phyloP scores from a whole-genome alignment of 257 asterid species.

The Primulina huaijiensis region DNA sequence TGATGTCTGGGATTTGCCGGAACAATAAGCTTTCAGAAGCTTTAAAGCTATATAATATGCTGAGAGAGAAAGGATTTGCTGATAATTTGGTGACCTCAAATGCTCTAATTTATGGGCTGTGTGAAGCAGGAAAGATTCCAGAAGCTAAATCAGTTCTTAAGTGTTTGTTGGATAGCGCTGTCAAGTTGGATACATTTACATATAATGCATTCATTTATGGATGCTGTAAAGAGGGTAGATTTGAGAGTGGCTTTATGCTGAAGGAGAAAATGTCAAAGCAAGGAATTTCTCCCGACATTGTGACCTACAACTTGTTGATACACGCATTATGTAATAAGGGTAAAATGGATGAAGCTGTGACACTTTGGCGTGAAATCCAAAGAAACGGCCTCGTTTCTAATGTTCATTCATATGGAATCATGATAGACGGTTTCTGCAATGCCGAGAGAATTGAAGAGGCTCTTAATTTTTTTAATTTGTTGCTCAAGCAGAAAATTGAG shows the following conservation, averaged over 20 bases:
- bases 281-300: conserved; percentile 52
- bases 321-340: conserved; percentile 49
- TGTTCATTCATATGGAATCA: conserved; percentile 53
- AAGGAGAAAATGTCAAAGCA: conserved; percentile 65
- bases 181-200: conserved; percentile 50
- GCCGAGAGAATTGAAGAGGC: conserved; percentile 62
- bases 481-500: conserved; percentile 39
- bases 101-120: conserved; percentile 73
- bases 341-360: conserved; percentile 65
- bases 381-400: conserved; percentile 48
- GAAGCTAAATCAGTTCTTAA: conserved; percentile 52
- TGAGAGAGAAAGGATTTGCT: conserved; percentile 49
- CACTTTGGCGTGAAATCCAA: conserved; percentile 71
- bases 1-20: conserved; percentile 68
- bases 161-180: conserved; percentile 43
- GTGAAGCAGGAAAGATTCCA: conserved; percentile 52
- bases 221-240: conserved; percentile 50
- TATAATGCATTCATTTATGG: conserved; percentile 74
- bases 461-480: conserved; percentile 40
- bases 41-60: conserved; percentile 49
- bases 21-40: conserved; percentile 64
- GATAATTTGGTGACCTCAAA: conserved; percentile 66
- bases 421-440: conserved; percentile 68
- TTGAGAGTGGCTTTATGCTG: conserved; percentile 59
- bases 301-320: conserved; percentile 58